These are phyloP conservation scores for Fusarium falciforme DNA, from an alignment of 2,329 filamentous ascomycete genomes.

Conservation along the genomic window DNA sequence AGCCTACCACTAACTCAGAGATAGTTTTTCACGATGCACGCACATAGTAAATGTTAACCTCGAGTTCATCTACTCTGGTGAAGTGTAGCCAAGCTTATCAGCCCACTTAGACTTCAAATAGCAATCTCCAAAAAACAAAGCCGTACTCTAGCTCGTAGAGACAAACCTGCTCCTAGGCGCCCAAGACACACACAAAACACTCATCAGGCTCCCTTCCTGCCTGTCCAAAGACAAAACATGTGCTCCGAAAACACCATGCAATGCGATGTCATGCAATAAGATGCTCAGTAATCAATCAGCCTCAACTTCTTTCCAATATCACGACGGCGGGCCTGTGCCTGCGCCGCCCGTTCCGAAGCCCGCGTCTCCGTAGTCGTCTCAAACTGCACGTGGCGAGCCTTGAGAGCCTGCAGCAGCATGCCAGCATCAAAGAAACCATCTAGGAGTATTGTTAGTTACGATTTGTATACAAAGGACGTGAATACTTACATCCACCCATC, in stretches of 20 bases:
- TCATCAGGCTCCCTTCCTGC: background rate
- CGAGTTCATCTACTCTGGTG: background rate
- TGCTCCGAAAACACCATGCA: constrained; percentile 33
- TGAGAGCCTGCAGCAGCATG: constrained; percentile 90
- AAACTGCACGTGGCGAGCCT: constrained; percentile 71
- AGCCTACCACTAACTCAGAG: background rate
- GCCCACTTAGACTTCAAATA: background rate
- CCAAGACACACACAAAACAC: background rate
- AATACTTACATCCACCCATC: constrained; percentile 87
- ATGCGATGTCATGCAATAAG: constrained; percentile 16
- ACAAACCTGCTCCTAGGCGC: background rate
- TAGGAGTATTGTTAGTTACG: constrained; percentile 55
- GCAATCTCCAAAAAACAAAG: background rate
- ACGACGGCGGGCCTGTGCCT: constrained; percentile 67
- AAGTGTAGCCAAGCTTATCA: background rate
- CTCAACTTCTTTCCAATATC: constrained; percentile 81
- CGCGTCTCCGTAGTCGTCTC: constrained; percentile 64
- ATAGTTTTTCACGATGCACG: background rate
- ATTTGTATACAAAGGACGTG: background rate
- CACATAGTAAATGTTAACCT: background rate
- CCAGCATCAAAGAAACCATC: constrained; percentile 98
- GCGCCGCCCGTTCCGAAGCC: constrained; percentile 70
- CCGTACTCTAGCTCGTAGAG: background rate
- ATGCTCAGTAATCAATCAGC: constrained; percentile 72
- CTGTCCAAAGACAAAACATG: constrained; percentile 17